Evolutionary conservation across 139 green algal species (phyloP).

Genomic region (Volvox reticuliferus): DNA sequence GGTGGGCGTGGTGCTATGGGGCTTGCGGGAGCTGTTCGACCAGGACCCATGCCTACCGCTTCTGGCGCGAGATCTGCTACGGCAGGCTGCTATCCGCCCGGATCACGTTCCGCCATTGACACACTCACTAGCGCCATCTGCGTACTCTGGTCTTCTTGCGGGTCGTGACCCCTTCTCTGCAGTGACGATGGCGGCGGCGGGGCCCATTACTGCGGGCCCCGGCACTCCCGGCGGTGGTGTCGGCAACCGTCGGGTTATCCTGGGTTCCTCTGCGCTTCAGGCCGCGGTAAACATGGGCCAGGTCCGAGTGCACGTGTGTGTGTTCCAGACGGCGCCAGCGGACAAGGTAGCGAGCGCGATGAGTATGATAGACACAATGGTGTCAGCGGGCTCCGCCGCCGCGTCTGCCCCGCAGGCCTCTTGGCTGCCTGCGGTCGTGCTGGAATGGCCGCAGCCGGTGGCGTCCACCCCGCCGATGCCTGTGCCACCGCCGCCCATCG

Average conservation of each 20-base stretch:
- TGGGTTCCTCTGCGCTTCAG: neutral
- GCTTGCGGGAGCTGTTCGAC: constrained; percentile 10
- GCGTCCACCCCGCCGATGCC: neutral
- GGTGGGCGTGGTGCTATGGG: neutral
- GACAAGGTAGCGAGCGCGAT: neutral
- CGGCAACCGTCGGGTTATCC: neutral
- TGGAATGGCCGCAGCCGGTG: constrained; percentile 28
- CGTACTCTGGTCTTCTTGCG: neutral
- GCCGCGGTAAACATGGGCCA: neutral
- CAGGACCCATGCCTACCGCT: constrained; percentile 24
- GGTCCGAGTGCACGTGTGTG: constrained; percentile 6
- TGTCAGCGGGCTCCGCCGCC: neutral
- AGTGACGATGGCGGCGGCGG: neutral
- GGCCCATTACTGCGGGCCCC: too few relatives aligned
- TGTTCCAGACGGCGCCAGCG: neutral
- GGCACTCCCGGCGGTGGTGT: neutral
- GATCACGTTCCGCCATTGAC: constrained; percentile 25
- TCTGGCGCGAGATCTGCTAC: constrained; percentile 16
- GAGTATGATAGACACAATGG: neutral
- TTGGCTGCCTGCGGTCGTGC: constrained; percentile 15
- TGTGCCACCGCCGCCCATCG: neutral
- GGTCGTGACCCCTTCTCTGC: neutral
- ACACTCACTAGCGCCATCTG: neutral
- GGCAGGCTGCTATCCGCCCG: constrained; percentile 4
- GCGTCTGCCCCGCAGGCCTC: neutral